Evolutionary conservation across 23 red algal genomes (phyloP).

Genomic region (Agarophyton chilense): DNA sequence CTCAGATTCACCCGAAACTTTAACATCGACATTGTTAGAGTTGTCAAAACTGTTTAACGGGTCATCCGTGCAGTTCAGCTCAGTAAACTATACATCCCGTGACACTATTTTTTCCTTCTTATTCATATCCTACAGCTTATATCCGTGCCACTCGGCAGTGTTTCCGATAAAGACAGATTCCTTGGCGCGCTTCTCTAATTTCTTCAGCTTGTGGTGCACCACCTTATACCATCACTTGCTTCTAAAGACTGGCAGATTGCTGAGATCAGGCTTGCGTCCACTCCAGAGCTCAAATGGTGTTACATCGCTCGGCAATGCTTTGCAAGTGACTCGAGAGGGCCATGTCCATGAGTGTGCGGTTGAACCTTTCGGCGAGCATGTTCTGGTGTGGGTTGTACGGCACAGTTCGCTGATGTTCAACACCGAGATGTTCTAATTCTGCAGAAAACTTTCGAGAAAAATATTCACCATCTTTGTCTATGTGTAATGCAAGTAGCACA

Average conservation of each 20-base stretch:
- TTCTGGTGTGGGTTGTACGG: not conserved
- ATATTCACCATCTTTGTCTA: constrained; percentile 36
- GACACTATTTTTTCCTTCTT: not conserved
- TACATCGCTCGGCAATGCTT: not conserved
- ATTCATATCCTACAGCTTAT: constrained; percentile 15
- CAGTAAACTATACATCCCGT: not conserved
- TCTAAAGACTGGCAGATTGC: too few species aligned
- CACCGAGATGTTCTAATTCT: not conserved
- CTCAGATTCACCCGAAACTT: too few species aligned
- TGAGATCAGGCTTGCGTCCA: not conserved
- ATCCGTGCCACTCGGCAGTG: not conserved
- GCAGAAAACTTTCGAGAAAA: not conserved
- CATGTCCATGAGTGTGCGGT: too few species aligned
- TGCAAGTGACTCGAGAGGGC: not conserved
- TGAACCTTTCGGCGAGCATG: too few species aligned
- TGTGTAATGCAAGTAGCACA: constrained; percentile 23
- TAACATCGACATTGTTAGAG: too few species aligned
- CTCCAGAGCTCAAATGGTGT: too few species aligned
- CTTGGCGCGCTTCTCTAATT: not conserved
- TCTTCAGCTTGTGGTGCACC: not conserved
- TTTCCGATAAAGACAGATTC: not conserved
- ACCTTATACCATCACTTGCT: not conserved
- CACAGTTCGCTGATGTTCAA: constrained; percentile 22
- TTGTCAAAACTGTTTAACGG: too few species aligned
- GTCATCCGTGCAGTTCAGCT: not conserved